Conservation (phyloP, 371 early-diverging fungal species). For the Coemansia sp. region DNA sequence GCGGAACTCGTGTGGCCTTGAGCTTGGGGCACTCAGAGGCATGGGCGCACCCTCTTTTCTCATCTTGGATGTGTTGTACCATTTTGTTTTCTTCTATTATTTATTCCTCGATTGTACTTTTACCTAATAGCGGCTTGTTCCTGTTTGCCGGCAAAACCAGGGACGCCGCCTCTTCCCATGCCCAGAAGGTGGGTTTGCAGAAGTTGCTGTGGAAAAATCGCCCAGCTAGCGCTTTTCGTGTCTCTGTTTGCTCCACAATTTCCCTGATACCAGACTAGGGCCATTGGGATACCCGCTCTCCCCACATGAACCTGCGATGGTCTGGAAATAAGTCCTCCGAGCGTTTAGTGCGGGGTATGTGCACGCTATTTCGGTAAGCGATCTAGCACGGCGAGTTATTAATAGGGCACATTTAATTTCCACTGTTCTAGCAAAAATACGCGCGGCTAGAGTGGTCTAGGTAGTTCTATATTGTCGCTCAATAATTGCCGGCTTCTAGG, state of each 20-base stretch:
- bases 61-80: not conserved
- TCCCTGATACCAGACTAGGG: no score
- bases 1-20: not conserved
- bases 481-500: not conserved
- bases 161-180: not conserved
- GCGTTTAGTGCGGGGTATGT: not conserved
- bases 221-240: no score
- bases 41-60: no score
- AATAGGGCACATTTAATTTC: constrained; percentile 1
- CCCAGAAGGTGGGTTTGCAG: not conserved
- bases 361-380: not conserved
- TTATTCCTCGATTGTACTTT: not conserved
- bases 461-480: not conserved
- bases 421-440: not conserved
- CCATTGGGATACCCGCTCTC: no score
- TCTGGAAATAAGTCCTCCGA: no score
- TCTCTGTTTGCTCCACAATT: no score
- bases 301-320: no score
- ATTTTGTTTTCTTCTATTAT: not conserved
- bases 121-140: not conserved
- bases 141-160: not conserved
- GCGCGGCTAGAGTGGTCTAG: not conserved
- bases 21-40: not conserved
- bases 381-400: not conserved
- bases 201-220: no score